Evolutionary conservation across 345 rosid genomes (phyloP).

Genomic region (Abelmoschus esculentus): DNA sequence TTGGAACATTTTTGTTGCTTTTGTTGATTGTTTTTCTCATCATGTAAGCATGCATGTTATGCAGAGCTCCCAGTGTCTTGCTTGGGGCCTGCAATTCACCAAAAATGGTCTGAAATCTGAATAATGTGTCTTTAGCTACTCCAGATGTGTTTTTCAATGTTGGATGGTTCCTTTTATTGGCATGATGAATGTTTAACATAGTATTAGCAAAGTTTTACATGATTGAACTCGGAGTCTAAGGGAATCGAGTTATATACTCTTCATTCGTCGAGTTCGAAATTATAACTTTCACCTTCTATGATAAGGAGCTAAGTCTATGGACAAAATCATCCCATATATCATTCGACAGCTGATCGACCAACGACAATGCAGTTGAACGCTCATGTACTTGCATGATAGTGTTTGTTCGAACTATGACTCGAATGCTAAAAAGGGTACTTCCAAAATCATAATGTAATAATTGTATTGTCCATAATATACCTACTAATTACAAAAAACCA

Average conservation of each 20-base stretch:
- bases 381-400: not conserved
- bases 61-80: no score
- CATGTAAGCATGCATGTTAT: not conserved
- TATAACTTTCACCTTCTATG: not conserved
- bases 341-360: not conserved
- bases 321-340: not conserved
- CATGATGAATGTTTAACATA: not conserved
- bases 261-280: not conserved
- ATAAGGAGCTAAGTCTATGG: no score
- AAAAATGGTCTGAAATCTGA: no score
- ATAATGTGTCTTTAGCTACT: no score
- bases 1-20: not conserved
- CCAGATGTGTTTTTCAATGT: no score
- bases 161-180: not conserved
- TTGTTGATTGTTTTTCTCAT: not conserved
- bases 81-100: no score
- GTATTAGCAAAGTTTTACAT: not conserved
- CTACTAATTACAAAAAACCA: conserved; percentile 1
- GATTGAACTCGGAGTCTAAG: not conserved
- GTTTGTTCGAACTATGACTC: not conserved
- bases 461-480: conserved; percentile 3
- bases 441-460: not conserved
- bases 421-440: not conserved
- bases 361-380: not conserved
- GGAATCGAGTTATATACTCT: not conserved